Percentiles rank a stretch among this genome's conserved stretches.
These are phyloP conservation scores for Colletotrichum sp. DNA, from an alignment of 2,329 filamentous ascomycete genomes.

Conservation along the genomic window DNA sequence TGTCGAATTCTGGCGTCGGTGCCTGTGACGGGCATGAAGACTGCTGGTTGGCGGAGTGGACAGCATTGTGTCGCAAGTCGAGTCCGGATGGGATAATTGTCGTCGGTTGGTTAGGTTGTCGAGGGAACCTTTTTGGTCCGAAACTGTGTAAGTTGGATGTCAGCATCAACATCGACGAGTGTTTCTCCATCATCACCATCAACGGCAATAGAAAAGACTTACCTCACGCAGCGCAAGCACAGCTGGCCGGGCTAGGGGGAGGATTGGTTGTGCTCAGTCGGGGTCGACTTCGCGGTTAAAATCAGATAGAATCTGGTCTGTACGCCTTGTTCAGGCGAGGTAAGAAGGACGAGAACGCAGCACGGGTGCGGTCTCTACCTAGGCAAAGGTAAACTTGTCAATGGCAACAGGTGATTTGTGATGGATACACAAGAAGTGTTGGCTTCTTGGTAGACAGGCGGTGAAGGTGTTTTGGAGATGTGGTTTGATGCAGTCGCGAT, in stretches of 20 bases:
- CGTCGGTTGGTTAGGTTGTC: slow-evolving; percentile 56
- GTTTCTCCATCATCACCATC: not conserved
- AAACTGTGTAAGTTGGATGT: slow-evolving; percentile 41
- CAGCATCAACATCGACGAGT: not conserved
- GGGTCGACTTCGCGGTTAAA: slow-evolving; percentile 40
- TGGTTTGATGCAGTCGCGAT: slow-evolving; percentile 1
- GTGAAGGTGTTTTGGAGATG: not conserved
- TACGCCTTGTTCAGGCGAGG: slow-evolving; percentile 38
- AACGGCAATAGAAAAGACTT: slow-evolving; percentile 27
- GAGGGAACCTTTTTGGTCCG: slow-evolving; percentile 55
- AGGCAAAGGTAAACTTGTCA: slow-evolving; percentile 21
- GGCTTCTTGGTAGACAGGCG: not conserved
- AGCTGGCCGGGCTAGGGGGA: slow-evolving; percentile 71
- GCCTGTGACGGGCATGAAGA: slow-evolving; percentile 77
- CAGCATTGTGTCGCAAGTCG: slow-evolving; percentile 77
- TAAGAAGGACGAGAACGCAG: slow-evolving; percentile 12
- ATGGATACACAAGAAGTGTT: slow-evolving; percentile 5
- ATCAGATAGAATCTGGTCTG: slow-evolving; percentile 14
- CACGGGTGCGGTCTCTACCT: slow-evolving; percentile 17
- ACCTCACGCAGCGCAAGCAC: slow-evolving; percentile 88
- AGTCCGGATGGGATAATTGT: slow-evolving; percentile 66
- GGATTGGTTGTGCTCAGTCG: slow-evolving; percentile 53
- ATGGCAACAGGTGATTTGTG: not conserved
- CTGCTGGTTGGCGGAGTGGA: slow-evolving; percentile 65
- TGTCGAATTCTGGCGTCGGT: slow-evolving; percentile 88